Percentiles rank a stretch among this genome's conserved stretches.
phyloP scores from a whole-genome alignment of 768 basidiomycete species.

The Pisolithus marmoratus region DNA sequence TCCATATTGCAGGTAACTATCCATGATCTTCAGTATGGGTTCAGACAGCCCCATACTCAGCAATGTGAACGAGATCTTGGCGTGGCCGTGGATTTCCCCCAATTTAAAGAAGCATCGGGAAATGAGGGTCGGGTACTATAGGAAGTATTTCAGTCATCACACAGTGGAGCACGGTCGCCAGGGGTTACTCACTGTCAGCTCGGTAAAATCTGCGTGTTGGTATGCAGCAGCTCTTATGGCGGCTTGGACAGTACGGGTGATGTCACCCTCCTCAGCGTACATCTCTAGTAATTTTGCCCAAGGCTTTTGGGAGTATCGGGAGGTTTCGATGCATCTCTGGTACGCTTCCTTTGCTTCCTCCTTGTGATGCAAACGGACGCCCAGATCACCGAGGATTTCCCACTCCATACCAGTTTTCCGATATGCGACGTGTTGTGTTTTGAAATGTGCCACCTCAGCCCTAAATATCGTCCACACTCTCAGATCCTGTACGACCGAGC shows the following conservation, averaged over 20 bases:
- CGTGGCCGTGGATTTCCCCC: constrained; percentile 87
- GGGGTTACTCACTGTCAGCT: constrained; percentile 65
- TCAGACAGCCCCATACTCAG: constrained; percentile 93
- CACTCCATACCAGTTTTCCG: constrained; percentile 95
- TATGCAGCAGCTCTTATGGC: constrained; percentile 92
- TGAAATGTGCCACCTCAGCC: constrained; percentile 97
- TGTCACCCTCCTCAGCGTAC: constrained; percentile 96
- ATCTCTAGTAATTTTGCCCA: constrained; percentile 92
- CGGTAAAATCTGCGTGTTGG: constrained; percentile 83
- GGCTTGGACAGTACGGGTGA: constrained; percentile 84
- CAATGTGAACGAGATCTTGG: constrained; percentile 89
- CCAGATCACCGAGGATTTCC: constrained; percentile 97
- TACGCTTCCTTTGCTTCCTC: constrained; percentile 99
- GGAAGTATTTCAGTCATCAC: constrained; percentile 3
- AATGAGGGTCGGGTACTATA: constrained; percentile 84
- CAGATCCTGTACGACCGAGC: constrained; percentile 58
- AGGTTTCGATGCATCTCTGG: constrained; percentile 85
- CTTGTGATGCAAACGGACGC: constrained; percentile 89
- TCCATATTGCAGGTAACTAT: constrained; percentile 85
- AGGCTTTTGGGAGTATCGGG: constrained; percentile 84
- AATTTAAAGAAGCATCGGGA: constrained; percentile 91
- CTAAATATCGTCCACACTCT: constrained; percentile 99
- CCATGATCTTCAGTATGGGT: constrained; percentile 87
- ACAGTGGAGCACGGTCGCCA: neutral
- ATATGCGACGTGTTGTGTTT: constrained; percentile 96